Evolutionary conservation across 768 basidiomycete genomes (phyloP).

Genomic region (Stropharia rugosoannulata): DNA sequence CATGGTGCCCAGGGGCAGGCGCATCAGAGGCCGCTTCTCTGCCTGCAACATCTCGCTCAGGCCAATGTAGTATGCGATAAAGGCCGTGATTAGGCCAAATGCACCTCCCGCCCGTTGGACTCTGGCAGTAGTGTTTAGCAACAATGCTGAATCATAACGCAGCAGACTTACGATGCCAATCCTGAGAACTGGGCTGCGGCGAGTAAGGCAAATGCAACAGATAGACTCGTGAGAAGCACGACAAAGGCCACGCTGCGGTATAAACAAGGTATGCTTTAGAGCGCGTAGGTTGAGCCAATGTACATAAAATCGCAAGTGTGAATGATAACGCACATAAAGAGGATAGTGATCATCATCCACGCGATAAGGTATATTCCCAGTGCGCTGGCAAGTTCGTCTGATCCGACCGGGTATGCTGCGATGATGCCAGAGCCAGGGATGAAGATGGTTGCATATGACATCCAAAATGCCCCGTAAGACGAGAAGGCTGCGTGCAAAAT

Average conservation of each 20-base stretch:
- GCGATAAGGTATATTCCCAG: constrained; percentile 66
- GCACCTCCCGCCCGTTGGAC: constrained; percentile 39
- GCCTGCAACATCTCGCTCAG: constrained; percentile 35
- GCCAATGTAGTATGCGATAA: constrained; percentile 48
- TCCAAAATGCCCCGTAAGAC: constrained; percentile 78
- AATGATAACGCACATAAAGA: constrained; percentile 53
- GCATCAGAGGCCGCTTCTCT: constrained; percentile 32
- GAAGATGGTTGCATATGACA: constrained; percentile 70
- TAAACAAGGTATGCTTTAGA: constrained; percentile 21
- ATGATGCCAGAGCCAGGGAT: constrained; percentile 63
- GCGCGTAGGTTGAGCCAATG: background rate
- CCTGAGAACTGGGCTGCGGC: constrained; percentile 27
- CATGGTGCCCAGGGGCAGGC: constrained; percentile 35
- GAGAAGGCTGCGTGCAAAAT: constrained; percentile 51
- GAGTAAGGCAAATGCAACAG: constrained; percentile 27
- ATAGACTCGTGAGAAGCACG: constrained; percentile 22
- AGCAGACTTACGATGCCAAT: constrained; percentile 25
- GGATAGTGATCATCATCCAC: constrained; percentile 65
- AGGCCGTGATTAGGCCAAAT: constrained; percentile 37
- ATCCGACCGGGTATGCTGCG: constrained; percentile 41
- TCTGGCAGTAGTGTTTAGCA: constrained; percentile 14
- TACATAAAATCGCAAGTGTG: background rate
- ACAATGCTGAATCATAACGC: background rate
- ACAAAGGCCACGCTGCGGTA: constrained; percentile 25
- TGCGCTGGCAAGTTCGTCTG: constrained; percentile 48